Conservation (phyloP, 805 yeast species). For the Kuraishia hungarica region DNA sequence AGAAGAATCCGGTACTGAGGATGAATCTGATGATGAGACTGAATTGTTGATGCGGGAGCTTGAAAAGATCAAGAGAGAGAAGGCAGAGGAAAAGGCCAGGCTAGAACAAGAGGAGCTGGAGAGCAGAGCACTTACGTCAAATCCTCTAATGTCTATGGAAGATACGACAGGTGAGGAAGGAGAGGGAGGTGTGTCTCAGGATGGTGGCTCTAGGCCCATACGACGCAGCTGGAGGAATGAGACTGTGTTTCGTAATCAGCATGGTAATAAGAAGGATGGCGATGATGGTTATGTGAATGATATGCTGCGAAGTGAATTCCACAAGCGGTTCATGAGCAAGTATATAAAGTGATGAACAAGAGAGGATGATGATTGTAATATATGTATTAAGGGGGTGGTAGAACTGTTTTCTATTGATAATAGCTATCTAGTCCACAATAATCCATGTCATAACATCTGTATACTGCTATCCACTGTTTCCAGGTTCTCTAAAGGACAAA, state of each 20-base stretch:
- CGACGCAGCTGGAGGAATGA: constrained; percentile 25
- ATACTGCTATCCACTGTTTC: neutral
- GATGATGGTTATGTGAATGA: constrained; percentile 17
- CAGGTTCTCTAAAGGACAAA: constrained; percentile 21
- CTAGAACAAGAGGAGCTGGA: constrained; percentile 17
- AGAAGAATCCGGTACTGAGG: constrained; percentile 10
- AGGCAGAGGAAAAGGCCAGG: constrained; percentile 16
- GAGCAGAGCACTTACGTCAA: constrained; percentile 14
- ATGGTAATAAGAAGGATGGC: constrained; percentile 16
- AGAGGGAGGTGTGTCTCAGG: constrained; percentile 5
- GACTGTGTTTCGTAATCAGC: constrained; percentile 18
- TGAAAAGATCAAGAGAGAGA: constrained; percentile 27
- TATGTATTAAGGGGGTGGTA: neutral
- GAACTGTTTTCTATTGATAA: neutral
- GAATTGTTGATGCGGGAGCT: constrained; percentile 36
- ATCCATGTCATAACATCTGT: neutral
- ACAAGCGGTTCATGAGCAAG: constrained; percentile 30
- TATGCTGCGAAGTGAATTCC: constrained; percentile 29
- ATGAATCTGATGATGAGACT: constrained; percentile 42
- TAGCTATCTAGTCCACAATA: neutral
- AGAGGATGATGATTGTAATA: neutral
- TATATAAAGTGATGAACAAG: constrained; percentile 14
- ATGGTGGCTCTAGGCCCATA: constrained; percentile 3
- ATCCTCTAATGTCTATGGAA: constrained; percentile 16
- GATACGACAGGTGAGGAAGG: constrained; percentile 6